phyloP scores from a whole-genome alignment of 2,329 filamentous ascomycete species.

The Diaporthe australafricana region DNA sequence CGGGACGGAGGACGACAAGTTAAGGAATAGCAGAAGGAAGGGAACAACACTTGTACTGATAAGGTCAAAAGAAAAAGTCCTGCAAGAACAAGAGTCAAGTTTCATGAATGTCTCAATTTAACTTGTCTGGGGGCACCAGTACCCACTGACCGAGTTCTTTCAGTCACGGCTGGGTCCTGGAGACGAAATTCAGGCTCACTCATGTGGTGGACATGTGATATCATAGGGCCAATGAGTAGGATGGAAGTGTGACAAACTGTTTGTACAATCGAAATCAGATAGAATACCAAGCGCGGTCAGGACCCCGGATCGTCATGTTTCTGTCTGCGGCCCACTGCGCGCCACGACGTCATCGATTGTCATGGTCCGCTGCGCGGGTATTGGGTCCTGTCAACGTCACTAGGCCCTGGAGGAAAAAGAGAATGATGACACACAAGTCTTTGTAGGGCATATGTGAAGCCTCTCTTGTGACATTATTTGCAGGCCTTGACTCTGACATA shows the following conservation, averaged over 20 bases:
- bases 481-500: background rate
- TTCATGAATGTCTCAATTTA: background rate
- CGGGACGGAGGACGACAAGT: background rate
- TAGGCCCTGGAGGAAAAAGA: background rate
- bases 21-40: background rate
- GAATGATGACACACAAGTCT: background rate
- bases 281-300: background rate
- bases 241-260: background rate
- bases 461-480: background rate
- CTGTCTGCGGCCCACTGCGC: conserved; percentile 16
- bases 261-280: conserved; percentile 5
- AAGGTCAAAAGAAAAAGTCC: background rate
- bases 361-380: background rate
- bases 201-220: background rate
- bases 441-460: background rate
- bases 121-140: too few species aligned
- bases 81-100: too few species aligned
- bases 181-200: background rate
- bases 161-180: too few species aligned
- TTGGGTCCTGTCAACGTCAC: conserved; percentile 11
- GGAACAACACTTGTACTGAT: background rate
- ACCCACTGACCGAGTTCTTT: too few species aligned
- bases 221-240: background rate
- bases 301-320: conserved; percentile 2
- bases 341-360: conserved; percentile 36